Base-by-base conservation (phyloP, 306 rosid species). In the Neltuma alba region DNA sequence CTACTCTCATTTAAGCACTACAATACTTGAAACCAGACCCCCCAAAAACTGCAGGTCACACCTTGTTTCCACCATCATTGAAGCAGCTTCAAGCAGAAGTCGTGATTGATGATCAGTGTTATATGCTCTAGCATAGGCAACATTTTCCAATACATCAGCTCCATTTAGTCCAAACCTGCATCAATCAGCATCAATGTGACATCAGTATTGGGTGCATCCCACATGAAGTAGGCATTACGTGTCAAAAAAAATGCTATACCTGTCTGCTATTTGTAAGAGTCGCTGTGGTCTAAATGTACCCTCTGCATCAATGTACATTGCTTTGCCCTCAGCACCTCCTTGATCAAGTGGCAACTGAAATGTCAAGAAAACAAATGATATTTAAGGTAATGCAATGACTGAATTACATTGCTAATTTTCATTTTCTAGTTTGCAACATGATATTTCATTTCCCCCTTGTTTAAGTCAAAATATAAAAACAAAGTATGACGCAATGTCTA, bases 41-140 rank as follows among this genome's bases (percentile, higher is more conserved):
- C 36, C 36, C n/a, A n/a, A n/a, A n/a, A n/a, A n/a, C n/a, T 27
- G 25, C 38, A 76, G 54, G 50, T 62, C 87, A 57, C 44, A 95
- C 99, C 98, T 93, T 69, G 99, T 95, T 79, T 95, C 99, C 45
- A 93, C 98, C 99, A 95, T 95, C 98, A 95, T 95, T 20, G 99
- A 95, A 72, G 99, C 99, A 69, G 98, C 98, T 88, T 92, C 97
- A 58, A 95, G 89, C 88, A 95, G 82, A 74, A 95, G 98, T 81
- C 98, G 89, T 31, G 98, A 92, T 75, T 95, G 99, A 87, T 95
- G 98, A 77, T 95, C 98, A 16, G 99, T 95, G 80, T 95, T 95
- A 72, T 95, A 95, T 0, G 99, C 99, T 86, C 99, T 87, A 61
- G 99, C 99, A 87, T 92, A 95, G 21, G 99, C 99, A 18, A 95